Conservation (phyloP, 2,329 filamentous ascomycete species). For the Paecilomyces formosus region DNA sequence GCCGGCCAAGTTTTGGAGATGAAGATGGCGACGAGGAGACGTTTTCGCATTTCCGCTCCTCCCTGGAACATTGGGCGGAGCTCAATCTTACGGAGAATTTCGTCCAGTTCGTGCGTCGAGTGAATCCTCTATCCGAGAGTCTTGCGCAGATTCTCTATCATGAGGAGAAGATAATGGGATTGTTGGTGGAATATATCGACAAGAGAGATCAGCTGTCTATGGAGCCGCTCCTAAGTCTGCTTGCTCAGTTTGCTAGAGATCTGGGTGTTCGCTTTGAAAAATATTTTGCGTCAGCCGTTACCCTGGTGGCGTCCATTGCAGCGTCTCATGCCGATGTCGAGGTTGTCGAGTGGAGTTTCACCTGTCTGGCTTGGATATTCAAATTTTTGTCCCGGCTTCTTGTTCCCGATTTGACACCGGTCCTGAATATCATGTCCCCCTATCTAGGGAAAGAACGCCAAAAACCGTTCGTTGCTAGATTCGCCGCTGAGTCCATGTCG, state of each 20-base stretch:
- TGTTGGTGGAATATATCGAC: constrained; percentile 68
- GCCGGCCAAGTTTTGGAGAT: constrained; percentile 70
- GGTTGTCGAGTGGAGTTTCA: constrained; percentile 97
- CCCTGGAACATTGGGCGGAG: constrained; percentile 82
- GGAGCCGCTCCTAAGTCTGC: constrained; percentile 78
- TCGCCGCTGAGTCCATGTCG: constrained; percentile 89
- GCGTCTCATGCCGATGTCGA: constrained; percentile 70
- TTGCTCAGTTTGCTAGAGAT: constrained; percentile 92
- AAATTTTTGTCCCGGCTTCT: constrained; percentile 89
- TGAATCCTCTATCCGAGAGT: constrained; percentile 74
- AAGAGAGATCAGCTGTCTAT: constrained; percentile 70
- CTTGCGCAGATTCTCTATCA: constrained; percentile 88
- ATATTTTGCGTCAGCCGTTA: constrained; percentile 70
- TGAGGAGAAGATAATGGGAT: constrained; percentile 73
- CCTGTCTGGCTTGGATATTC: constrained; percentile 87
- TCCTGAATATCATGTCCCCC: constrained; percentile 74
- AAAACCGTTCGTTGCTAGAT: constrained; percentile 80
- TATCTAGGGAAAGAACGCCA: constrained; percentile 76
- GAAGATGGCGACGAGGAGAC: constrained; percentile 65
- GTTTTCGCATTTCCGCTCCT: constrained; percentile 79
- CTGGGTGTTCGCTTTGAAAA: constrained; percentile 80
- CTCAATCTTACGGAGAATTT: constrained; percentile 83
- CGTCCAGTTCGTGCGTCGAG: constrained; percentile 65
- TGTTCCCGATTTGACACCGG: constrained; percentile 75
- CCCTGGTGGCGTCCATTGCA: constrained; percentile 69